Evolutionary conservation across 179 eudicot species (phyloP).

Genomic region (Beta lomatogona): DNA sequence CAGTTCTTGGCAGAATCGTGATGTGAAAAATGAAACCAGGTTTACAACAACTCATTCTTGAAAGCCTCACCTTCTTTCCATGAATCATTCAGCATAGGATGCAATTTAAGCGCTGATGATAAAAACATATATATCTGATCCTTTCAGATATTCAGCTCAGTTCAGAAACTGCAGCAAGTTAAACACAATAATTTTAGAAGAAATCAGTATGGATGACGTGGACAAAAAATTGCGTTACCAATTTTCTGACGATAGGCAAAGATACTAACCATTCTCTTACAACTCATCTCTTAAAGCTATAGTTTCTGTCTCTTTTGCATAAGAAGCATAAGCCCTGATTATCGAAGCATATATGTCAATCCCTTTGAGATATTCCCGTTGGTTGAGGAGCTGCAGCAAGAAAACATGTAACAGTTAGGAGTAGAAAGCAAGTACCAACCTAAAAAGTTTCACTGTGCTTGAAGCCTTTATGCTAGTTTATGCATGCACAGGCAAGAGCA

Average conservation of each 20-base stretch:
- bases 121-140: slow-evolving; percentile 60
- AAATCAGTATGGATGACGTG: neutral
- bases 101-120: slow-evolving; percentile 60
- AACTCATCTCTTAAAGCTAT: slow-evolving; percentile 6
- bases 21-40: neutral
- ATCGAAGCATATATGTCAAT: slow-evolving; percentile 65
- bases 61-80: slow-evolving; percentile 29
- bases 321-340: slow-evolving; percentile 71
- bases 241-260: neutral
- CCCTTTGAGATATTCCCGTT: slow-evolving; percentile 72
- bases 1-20: neutral
- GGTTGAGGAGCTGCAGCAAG: slow-evolving; percentile 58
- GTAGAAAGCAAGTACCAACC: neutral
- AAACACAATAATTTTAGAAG: slow-evolving; percentile 9
- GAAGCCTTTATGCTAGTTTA: neutral
- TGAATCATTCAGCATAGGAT: slow-evolving; percentile 41
- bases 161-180: slow-evolving; percentile 61
- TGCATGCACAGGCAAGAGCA: neutral
- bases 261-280: neutral
- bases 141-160: slow-evolving; percentile 66
- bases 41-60: slow-evolving; percentile 53
- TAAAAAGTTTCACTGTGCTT: neutral
- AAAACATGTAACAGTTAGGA: neutral
- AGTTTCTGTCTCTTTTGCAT: slow-evolving; percentile 27
- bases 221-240: neutral